Base-by-base conservation (phyloP, 2,329 filamentous ascomycete species). In the Rhynchosporium secalis region DNA sequence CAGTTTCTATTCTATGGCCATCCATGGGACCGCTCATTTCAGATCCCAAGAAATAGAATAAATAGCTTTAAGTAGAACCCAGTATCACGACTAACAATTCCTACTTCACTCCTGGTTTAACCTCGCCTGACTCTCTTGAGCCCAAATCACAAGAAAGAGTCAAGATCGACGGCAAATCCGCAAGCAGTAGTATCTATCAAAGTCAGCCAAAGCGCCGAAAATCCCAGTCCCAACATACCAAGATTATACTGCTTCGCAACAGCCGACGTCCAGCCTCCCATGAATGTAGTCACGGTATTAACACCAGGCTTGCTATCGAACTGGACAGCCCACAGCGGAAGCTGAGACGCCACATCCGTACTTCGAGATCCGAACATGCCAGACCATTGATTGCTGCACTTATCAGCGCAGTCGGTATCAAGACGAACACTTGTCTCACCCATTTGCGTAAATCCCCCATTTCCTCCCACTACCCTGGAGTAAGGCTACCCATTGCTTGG, bases 361-460 rank as follows among this genome's bases (percentile, higher is more conserved):
- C 54, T 56, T n/a, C 54, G 26, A 2, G 54, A 56, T 7, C 54
- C 54, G 9, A 56, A 56, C 54, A 56, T 56, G 4, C 54, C 54
- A 45, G 54, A 56, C 54, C 54, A 56, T 56, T 56, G 54, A 46
- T 56, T 56, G 4, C 54, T 56, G 4, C 33, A 13, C 41, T 20
- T 12, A 13, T 56, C 54, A 56, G 38, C 13, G 33, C 10, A 31
- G 6, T 33, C 6, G 12, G 26, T 9, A 31, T 5, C 15, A 5
- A 6, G n/a, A n/a, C 1, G 8, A 28, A 13, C 7, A 13, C 20
- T 20, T 20, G 1, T 20, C 28, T 46, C 45, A 56, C 54, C 54
- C 40, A 20, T 56, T 56, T 2, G 54, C 54, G 33, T 56, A 56
- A 7, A 56, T 56, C 2, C 54, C 54, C 54, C 54, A 56, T n/a